Evolutionary conservation across 768 basidiomycete genomes (phyloP).

Genomic region (Pleurotus giganteus): DNA sequence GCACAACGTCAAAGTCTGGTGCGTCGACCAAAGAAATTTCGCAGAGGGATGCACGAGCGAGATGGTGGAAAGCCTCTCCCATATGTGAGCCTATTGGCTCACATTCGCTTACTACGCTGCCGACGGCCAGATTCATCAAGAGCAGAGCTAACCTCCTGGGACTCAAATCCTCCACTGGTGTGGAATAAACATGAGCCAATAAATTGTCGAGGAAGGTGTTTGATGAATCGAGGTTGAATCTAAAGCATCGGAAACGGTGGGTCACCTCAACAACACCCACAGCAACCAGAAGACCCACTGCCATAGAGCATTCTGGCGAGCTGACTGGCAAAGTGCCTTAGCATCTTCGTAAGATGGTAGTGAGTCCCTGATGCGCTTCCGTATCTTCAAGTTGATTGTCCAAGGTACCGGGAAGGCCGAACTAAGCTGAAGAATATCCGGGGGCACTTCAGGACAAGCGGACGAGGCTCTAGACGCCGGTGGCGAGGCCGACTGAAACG

Average conservation of each 20-base stretch:
- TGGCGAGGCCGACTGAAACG: not conserved
- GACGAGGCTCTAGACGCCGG: conserved; percentile 16
- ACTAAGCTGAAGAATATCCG: conserved; percentile 56
- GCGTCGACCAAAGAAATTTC: conserved; percentile 76
- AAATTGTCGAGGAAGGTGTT: conserved; percentile 70
- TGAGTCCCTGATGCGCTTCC: conserved; percentile 60
- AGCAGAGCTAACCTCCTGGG: conserved; percentile 67
- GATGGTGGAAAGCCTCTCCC: conserved; percentile 65
- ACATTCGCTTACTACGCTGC: conserved; percentile 63
- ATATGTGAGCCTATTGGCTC: conserved; percentile 53
- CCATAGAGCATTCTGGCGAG: conserved; percentile 68
- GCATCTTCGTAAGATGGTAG: conserved; percentile 62
- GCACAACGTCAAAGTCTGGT: conserved; percentile 70
- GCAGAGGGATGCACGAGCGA: conserved; percentile 65
- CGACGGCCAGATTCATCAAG: conserved; percentile 72
- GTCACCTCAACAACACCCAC: conserved; percentile 13
- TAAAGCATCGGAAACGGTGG: conserved; percentile 26
- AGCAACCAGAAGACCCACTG: conserved; percentile 45
- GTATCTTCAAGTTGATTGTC: conserved; percentile 60
- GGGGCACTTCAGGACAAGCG: conserved; percentile 37
- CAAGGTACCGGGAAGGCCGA: conserved; percentile 71
- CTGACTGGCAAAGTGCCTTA: conserved; percentile 57
- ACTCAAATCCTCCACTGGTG: conserved; percentile 55
- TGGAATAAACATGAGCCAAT: conserved; percentile 64
- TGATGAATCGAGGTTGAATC: conserved; percentile 68